Percentiles rank a stretch among this genome's conserved stretches.
Evolutionary conservation across 164 flowering plant genomes (phyloP).

Genomic region (Cinnamomum micranthum): DNA sequence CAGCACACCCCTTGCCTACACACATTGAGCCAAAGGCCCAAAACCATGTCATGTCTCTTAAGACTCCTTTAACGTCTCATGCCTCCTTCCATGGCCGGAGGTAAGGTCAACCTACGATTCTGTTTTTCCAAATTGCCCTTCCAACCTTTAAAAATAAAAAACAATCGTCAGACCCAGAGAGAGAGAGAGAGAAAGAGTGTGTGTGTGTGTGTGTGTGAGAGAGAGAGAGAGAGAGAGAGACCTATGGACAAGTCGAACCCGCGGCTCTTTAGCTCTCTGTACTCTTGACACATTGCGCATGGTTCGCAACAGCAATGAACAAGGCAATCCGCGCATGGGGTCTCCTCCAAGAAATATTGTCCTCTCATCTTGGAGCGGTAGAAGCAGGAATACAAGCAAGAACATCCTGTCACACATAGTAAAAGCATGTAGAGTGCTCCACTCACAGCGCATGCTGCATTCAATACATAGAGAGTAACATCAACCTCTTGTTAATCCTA

Average conservation of each 20-base stretch:
- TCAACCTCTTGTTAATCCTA: background rate
- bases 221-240: background rate
- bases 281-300: slow-evolving; percentile 55
- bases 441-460: slow-evolving; percentile 47
- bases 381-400: slow-evolving; percentile 47
- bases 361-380: slow-evolving; percentile 49
- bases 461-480: background rate
- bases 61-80: no score
- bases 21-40: no score
- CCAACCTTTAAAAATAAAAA: background rate
- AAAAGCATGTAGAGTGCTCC: slow-evolving; percentile 40
- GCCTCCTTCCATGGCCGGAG: no score
- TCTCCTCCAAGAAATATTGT: slow-evolving; percentile 37
- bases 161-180: no score
- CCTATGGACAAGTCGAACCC: slow-evolving; percentile 29
- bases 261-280: slow-evolving; percentile 43
- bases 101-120: no score
- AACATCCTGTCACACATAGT: slow-evolving; percentile 33
- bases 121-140: background rate
- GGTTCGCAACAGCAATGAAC: slow-evolving; percentile 44
- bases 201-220: no score
- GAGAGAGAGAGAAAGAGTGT: background rate
- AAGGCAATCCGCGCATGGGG: slow-evolving; percentile 41
- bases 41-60: no score
- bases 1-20: no score